Evolutionary conservation across 1,139 yeast species (phyloP).

Genomic region (Lodderomyces theae): DNA sequence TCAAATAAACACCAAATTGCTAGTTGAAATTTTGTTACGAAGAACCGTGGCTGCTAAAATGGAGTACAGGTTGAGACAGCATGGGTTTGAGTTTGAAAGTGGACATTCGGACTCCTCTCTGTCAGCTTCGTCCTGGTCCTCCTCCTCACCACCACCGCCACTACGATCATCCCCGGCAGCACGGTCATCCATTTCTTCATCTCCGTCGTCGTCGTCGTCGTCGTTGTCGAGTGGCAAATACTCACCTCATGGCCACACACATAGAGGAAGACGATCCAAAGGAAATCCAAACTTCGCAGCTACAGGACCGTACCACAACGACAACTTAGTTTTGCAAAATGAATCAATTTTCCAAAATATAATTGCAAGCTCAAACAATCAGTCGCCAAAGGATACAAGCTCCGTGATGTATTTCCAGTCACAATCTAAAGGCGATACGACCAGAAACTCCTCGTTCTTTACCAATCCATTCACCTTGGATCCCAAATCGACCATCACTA

Average conservation of each 20-base stretch:
- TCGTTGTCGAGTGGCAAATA: neutral
- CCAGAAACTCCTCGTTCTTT: neutral
- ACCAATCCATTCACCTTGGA: constrained; percentile 2
- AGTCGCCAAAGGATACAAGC: neutral
- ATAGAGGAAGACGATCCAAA: constrained; percentile 10
- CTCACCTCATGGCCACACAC: neutral
- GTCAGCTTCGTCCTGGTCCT: constrained; percentile 7
- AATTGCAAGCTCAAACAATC: neutral
- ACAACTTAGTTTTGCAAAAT: constrained; percentile 3
- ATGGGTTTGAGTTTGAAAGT: neutral
- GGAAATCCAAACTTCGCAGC: constrained; percentile 17
- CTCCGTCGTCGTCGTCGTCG: constrained; percentile 2
- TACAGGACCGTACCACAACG: neutral
- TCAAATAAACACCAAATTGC: constrained; percentile 29
- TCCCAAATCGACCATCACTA: constrained; percentile 1
- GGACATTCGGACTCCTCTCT: neutral
- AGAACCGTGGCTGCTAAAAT: constrained; percentile 46
- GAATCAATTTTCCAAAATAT: neutral
- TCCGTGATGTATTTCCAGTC: neutral
- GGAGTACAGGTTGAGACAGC: constrained; percentile 28
- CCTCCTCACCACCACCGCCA: too few relatives aligned
- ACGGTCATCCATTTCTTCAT: neutral
- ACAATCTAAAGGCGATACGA: neutral
- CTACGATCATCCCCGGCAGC: too few relatives aligned
- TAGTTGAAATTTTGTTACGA: constrained; percentile 38